Conservation (phyloP, 345 rosid genomes). For the Sapria himalayana region DNA sequence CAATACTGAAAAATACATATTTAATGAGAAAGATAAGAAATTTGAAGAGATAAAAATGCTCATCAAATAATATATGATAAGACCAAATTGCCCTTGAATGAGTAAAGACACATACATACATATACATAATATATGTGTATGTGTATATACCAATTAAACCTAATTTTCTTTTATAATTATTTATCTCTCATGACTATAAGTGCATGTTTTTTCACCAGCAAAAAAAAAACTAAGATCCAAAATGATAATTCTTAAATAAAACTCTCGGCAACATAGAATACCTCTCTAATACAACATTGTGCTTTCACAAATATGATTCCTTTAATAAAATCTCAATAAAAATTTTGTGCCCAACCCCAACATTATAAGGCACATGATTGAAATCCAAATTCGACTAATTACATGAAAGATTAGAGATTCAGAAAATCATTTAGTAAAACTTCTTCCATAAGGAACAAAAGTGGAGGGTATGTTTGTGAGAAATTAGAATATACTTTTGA, state of each 20-base stretch:
- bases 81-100: no score
- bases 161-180: conserved; percentile 54
- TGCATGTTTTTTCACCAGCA: conserved; percentile 60
- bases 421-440: no score
- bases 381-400: conserved; percentile 17
- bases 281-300: conserved; percentile 58
- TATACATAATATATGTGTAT: no score
- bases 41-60: no score
- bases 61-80: no score
- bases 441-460: no score
- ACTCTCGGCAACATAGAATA: conserved; percentile 67
- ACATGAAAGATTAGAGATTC: conserved; percentile 26
- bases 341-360: conserved; percentile 35
- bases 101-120: no score
- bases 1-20: no score
- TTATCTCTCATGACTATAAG: conserved; percentile 44
- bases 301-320: conserved; percentile 58
- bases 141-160: conserved; percentile 56
- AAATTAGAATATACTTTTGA: no score
- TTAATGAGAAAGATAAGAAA: no score
- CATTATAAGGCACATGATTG: conserved; percentile 18
- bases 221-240: conserved; percentile 89
- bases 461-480: no score
- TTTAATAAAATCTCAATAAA: conserved; percentile 53
- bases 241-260: conserved; percentile 37